phyloP scores from a whole-genome alignment of 768 basidiomycete species.

The Suillus weaverae region DNA sequence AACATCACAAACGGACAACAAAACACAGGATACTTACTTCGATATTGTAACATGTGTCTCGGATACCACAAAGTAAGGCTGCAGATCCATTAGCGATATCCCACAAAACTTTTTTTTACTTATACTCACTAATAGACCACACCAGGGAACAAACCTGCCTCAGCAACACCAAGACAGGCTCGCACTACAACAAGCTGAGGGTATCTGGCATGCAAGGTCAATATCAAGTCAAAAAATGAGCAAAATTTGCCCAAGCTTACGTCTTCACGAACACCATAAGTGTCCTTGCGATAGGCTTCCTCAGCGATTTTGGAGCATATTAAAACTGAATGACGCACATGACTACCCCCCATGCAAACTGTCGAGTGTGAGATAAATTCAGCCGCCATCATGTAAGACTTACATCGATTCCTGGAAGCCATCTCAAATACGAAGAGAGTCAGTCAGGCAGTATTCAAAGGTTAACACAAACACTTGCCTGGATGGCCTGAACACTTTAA shows the following conservation, averaged over 20 bases:
- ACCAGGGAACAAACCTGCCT: slow-evolving; percentile 73
- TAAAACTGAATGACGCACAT: slow-evolving; percentile 41
- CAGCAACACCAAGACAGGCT: slow-evolving; percentile 61
- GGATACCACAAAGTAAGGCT: slow-evolving; percentile 73
- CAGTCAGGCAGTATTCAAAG: slow-evolving; percentile 19
- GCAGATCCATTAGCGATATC: not conserved
- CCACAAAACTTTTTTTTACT: not conserved
- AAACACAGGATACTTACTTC: slow-evolving; percentile 20
- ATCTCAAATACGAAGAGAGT: slow-evolving; percentile 32
- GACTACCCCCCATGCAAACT: slow-evolving; percentile 59
- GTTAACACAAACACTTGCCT: slow-evolving; percentile 27
- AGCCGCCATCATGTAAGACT: slow-evolving; percentile 14
- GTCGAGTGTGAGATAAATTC: not conserved
- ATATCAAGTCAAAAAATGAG: not conserved
- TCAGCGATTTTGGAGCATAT: not conserved
- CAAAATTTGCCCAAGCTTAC: slow-evolving; percentile 29
- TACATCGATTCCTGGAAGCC: slow-evolving; percentile 68
- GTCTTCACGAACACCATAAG: slow-evolving; percentile 69
- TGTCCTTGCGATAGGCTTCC: slow-evolving; percentile 38
- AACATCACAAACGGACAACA: not conserved
- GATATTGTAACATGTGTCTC: slow-evolving; percentile 56
- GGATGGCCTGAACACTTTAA: slow-evolving; percentile 66
- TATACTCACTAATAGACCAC: slow-evolving; percentile 65
- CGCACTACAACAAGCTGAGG: slow-evolving; percentile 59
- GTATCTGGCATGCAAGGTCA: slow-evolving; percentile 41